These are phyloP conservation scores for Botrytis elliptica DNA, from an alignment of 2,329 filamentous ascomycete genomes.

Conservation along the genomic window DNA sequence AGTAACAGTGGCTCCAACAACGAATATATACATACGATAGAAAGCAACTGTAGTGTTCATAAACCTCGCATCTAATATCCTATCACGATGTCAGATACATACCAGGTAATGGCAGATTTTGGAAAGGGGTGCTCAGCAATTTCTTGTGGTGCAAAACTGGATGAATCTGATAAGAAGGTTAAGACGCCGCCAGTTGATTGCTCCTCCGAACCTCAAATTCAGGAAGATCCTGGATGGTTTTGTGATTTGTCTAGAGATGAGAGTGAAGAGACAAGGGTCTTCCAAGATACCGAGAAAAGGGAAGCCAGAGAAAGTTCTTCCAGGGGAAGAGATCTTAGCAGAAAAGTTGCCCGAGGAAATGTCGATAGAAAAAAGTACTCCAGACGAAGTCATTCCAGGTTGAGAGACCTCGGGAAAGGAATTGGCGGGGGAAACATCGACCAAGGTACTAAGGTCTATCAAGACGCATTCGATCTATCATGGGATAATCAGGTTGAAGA, in stretches of 20 bases:
- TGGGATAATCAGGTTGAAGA: background rate
- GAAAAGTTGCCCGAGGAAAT: background rate
- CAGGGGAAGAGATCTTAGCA: background rate
- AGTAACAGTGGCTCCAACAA: background rate
- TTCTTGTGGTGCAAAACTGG: background rate
- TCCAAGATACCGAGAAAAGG: background rate
- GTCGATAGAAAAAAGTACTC: background rate
- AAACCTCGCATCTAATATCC: background rate
- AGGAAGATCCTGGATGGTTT: background rate
- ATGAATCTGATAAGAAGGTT: background rate
- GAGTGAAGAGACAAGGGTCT: background rate
- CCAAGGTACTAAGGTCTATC: no score
- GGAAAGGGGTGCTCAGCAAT: background rate
- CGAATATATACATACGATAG: background rate
- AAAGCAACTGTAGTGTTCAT: background rate
- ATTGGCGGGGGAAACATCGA: background rate
- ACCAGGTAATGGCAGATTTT: background rate
- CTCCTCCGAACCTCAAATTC: no score
- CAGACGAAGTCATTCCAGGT: background rate
- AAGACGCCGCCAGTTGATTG: background rate
- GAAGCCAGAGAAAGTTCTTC: background rate
- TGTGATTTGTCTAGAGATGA: background rate
- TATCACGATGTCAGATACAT: background rate
- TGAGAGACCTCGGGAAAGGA: background rate
- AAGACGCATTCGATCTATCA: background rate